Conservation (phyloP, 495 filamentous ascomycete species). For the Annulohypoxylon moriforme region DNA sequence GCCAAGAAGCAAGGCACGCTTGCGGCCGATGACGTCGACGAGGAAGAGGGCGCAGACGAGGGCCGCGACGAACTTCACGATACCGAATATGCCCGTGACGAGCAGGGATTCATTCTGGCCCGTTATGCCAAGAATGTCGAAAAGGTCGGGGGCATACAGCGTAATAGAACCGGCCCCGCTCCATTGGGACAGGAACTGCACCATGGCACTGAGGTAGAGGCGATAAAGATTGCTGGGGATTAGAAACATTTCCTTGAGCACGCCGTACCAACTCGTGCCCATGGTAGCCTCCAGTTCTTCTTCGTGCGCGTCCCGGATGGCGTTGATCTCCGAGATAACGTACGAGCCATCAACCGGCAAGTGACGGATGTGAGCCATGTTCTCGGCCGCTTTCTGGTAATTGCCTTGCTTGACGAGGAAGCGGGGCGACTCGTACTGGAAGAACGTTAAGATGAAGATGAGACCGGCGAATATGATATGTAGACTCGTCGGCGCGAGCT, state of each 20-base stretch:
- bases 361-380: conserved; percentile 62
- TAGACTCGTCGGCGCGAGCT: conserved; percentile 71
- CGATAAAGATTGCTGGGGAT: conserved; percentile 72
- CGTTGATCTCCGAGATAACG: conserved; percentile 61
- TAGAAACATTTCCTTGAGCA: conserved; percentile 70
- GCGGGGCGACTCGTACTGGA: conserved; percentile 71
- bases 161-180: conserved; percentile 77
- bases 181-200: conserved; percentile 74
- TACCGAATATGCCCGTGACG: conserved; percentile 75
- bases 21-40: conserved; percentile 78
- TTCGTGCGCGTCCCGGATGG: conserved; percentile 61
- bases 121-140: conserved; percentile 70
- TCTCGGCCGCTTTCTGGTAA: conserved; percentile 56
- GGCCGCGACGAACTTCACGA: conserved; percentile 74
- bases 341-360: conserved; percentile 62
- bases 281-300: conserved; percentile 68
- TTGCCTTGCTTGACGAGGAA: conserved; percentile 65
- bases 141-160: conserved; percentile 73
- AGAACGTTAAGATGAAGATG: conserved; percentile 71
- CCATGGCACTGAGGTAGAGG: conserved; percentile 67
- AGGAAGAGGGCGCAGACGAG: conserved; percentile 76
- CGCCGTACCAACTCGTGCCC: conserved; percentile 64
- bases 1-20: conserved; percentile 72
- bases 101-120: conserved; percentile 71
- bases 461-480: conserved; percentile 79